These are phyloP conservation scores for Tremella mesenterica DNA, from an alignment of 768 basidiomycete species.

Conservation along the genomic window DNA sequence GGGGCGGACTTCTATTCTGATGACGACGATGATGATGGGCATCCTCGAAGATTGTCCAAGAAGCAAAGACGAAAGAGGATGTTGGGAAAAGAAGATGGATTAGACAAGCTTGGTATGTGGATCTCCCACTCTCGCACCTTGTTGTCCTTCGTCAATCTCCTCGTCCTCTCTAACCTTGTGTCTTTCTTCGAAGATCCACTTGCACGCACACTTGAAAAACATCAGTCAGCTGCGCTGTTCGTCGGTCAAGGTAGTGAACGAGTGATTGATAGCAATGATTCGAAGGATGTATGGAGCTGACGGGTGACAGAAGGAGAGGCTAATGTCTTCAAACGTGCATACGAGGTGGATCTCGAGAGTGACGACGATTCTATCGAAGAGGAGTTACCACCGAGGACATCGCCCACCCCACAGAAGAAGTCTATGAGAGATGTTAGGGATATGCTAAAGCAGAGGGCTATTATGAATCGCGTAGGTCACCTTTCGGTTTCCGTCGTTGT, in stretches of 20 bases:
- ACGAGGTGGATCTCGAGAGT: conserved; percentile 18
- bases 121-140: no score
- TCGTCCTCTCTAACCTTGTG: no score
- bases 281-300: no score
- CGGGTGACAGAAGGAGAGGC: conserved; percentile 18
- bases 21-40: conserved; percentile 17
- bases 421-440: conserved; percentile 3
- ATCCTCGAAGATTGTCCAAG: background rate
- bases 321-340: conserved; percentile 17
- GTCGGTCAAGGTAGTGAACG: no score
- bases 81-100: conserved; percentile 17
- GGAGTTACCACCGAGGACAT: conserved; percentile 1
- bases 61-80: background rate
- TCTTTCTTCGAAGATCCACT: no score
- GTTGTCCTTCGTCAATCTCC: no score
- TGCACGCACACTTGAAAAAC: no score
- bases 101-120: conserved; percentile 25
- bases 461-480: conserved; percentile 16
- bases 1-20: conserved; percentile 26
- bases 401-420: background rate
- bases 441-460: conserved; percentile 9
- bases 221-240: no score
- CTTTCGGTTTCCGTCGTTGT: background rate
- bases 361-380: conserved; percentile 15
- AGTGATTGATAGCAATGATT: no score